These are phyloP conservation scores for Phytophthora multivora DNA, from an alignment of 352 stramenopile genomes.

Conservation along the genomic window DNA sequence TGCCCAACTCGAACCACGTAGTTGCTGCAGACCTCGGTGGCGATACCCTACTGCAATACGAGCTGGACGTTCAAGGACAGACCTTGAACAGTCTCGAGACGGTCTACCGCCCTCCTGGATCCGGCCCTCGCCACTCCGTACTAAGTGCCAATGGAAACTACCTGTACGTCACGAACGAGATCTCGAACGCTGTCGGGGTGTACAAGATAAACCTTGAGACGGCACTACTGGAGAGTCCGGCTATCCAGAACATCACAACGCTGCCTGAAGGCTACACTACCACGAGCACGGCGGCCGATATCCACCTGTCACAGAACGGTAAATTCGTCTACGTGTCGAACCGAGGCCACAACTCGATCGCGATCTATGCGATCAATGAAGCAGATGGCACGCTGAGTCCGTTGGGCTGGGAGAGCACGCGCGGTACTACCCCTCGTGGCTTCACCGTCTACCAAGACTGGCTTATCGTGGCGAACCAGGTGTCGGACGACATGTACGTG, in stretches of 20 bases:
- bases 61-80: constrained; percentile 31
- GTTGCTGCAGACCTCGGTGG: constrained; percentile 52
- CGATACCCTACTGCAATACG: constrained; percentile 52
- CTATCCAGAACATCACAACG: constrained; percentile 53
- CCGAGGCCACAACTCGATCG: constrained; percentile 58
- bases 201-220: constrained; percentile 33
- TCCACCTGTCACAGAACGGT: constrained; percentile 47
- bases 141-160: constrained; percentile 46
- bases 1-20: constrained; percentile 36
- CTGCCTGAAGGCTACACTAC: constrained; percentile 33
- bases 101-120: constrained; percentile 29
- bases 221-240: constrained; percentile 19
- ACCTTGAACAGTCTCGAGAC: constrained; percentile 31
- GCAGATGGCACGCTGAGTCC: constrained; percentile 26
- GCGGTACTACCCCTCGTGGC: constrained; percentile 42
- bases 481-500: constrained; percentile 47
- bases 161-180: constrained; percentile 57
- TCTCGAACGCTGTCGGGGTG: constrained; percentile 55
- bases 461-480: constrained; percentile 59
- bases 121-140: constrained; percentile 56
- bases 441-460: constrained; percentile 48
- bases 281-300: constrained; percentile 33
- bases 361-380: constrained; percentile 43
- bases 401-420: constrained; percentile 41
- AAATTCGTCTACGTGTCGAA: constrained; percentile 63